Base-by-base conservation (phyloP, 2,329 filamentous ascomycete genomes). In the Fusarium veterinarium region DNA sequence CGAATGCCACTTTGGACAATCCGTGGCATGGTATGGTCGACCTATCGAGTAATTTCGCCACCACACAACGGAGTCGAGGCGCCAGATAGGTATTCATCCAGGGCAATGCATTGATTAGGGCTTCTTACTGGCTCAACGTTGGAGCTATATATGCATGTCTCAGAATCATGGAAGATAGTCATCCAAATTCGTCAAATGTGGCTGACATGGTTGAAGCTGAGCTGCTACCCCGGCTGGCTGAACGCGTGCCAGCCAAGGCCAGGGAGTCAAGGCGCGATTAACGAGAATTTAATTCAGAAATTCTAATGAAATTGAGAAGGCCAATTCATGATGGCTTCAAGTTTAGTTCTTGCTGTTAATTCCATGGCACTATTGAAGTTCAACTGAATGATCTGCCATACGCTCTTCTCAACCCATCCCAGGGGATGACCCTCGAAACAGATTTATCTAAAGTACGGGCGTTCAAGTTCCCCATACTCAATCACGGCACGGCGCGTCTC, bases 51-150 rank as follows among this genome's bases (percentile, higher is more conserved):
- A 12, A 30, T n/a, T 45, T 30, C 6, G 45, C 28, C 28, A 16
- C 28, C 5, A 19, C 7, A 16, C 12, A 46, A 4, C 3, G 8
- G 11, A n/a, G 45, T n/a, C 20, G 20, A 25, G 48, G 31, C 31
- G 17, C 13, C n/a, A 4, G 0, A 35, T 20, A 28, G 7, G 28
- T 8, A 2, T 25, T 35, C 16, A 1, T 5, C 8, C 17, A 20
- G 12, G 31, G 1, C 16, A 16, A 6, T 25, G 7, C 11, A 20
- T 37, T 19, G 19, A 6, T 25, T 8, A 3, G 3, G 10, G 2
- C 16, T 20, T 0, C 0, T 14, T 8, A 37, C 19, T 37, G 17
- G 20, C 23, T 19, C 2, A 23, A 5, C 13, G 0, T 17, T 17
- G 14, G 2, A 17, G 19, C 51, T 40, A 30, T 1, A 19, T 23